phyloP scores from a whole-genome alignment of 352 stramenopile species.

The Phytophthora nicotianae region DNA sequence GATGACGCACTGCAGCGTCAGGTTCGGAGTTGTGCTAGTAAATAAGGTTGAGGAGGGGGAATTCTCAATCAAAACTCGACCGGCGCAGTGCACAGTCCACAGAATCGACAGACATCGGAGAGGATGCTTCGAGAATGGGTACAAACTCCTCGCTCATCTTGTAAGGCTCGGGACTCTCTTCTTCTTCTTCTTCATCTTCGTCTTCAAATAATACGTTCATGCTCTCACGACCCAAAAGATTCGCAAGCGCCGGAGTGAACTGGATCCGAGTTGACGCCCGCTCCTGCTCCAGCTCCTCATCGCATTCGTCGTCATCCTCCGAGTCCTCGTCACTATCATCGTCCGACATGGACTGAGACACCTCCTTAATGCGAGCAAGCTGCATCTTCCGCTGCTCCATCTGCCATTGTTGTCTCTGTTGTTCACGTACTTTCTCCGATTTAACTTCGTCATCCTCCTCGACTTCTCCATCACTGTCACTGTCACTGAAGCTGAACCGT shows the following conservation, averaged over 20 bases:
- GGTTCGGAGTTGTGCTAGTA: conserved; percentile 24
- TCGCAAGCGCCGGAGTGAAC: conserved; percentile 50
- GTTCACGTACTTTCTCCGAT: conserved; percentile 33
- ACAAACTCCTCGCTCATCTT: conserved; percentile 55
- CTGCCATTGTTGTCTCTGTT: conserved; percentile 44
- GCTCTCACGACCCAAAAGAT: conserved; percentile 51
- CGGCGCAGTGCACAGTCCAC: conserved; percentile 49
- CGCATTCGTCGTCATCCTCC: conserved; percentile 36
- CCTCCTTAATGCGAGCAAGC: conserved; percentile 34
- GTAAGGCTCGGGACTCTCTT: conserved; percentile 30
- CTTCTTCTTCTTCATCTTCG: conserved; percentile 56
- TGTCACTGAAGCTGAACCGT: conserved; percentile 33
- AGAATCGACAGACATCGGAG: conserved; percentile 41
- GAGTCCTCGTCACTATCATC: conserved; percentile 40
- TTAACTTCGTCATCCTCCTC: conserved; percentile 28
- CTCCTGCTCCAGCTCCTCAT: conserved; percentile 32
- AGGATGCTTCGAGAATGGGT: conserved; percentile 59
- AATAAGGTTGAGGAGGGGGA: conserved; percentile 25
- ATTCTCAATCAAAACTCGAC: conserved; percentile 41
- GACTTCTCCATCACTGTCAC: conserved; percentile 35
- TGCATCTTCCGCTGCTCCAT: conserved; percentile 42
- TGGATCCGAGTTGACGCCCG: conserved; percentile 46
- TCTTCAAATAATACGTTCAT: conserved; percentile 67
- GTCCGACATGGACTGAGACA: conserved; percentile 33
- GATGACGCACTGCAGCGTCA: background rate